Conservation (phyloP, 495 filamentous ascomycete species). For the Neurospora sp. region DNA sequence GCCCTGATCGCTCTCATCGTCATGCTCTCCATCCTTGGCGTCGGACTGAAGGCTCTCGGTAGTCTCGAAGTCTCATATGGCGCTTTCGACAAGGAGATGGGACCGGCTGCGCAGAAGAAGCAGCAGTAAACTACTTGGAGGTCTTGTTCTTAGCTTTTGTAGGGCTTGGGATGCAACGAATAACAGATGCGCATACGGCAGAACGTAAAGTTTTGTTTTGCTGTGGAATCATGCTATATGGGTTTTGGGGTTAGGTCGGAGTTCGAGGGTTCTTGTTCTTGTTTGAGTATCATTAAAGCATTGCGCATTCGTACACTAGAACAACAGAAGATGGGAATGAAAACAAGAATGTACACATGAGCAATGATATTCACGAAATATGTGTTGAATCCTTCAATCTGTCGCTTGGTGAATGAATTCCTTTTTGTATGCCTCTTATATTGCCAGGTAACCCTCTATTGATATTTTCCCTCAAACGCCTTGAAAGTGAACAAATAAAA, state of each 20-base stretch:
- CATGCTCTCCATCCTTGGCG: constrained; percentile 64
- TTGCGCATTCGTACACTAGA: background rate
- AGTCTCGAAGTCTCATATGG: constrained; percentile 84
- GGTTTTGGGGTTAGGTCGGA: background rate
- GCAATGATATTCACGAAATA: background rate
- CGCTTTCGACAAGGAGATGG: constrained; percentile 94
- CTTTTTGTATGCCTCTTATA: background rate
- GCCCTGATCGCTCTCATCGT: constrained; percentile 51
- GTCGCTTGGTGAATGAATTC: background rate
- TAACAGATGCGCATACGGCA: background rate
- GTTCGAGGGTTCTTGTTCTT: background rate
- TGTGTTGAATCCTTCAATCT: background rate
- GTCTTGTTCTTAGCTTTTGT: background rate
- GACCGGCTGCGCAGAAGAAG: constrained; percentile 78
- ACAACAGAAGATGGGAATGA: background rate
- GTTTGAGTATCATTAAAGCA: background rate
- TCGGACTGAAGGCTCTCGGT: constrained; percentile 62
- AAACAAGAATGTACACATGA: background rate
- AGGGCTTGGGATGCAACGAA: background rate
- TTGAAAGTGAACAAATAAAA: background rate
- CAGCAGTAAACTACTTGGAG: constrained; percentile 37
- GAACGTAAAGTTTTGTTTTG: background rate
- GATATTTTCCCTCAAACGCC: background rate
- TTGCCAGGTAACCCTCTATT: background rate
- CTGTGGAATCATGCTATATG: background rate